Base-by-base conservation (phyloP, 306 rosid genomes). In the Ammopiptanthus mongolicus region DNA sequence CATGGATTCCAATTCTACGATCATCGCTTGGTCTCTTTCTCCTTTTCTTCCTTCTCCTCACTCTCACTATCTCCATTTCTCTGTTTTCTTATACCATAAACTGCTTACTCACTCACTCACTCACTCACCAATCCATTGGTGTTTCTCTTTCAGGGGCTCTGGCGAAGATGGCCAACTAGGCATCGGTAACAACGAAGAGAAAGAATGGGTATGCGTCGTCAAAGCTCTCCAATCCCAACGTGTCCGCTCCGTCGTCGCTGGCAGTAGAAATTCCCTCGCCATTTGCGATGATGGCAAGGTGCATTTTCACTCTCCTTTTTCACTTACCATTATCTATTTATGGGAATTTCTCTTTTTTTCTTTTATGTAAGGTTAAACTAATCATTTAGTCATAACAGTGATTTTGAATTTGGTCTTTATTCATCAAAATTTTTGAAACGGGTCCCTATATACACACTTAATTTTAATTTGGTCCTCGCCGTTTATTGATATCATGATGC, bases 141-240 rank as follows among this genome's bases (percentile, higher is more conserved):
- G 17, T 3, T 5, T 15, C 22, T 17, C 15, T 56, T 12, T 17
- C 89, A 93, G 99, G 98, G 99, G 99, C 21, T 90, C 99, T 0
- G 99, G 99, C 4, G 98, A 96, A 88, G 99, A 96, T 47, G 98
- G 99, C 0, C 99, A 92, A 76, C 63, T 96, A 29, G 99, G 99
- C 73, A 72, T 92, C 18, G 99, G 98, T 1, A 84, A 62, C 72
- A 80, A 91, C 77, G 98, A 92, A 36, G 99, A 96, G 28, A 90
- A 65, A 46, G 99, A 90, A 28, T 71, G 86, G 80, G 96, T 85
- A 3, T 90, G 87, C 80, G 75, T 65, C 21, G 77, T 92, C 74
- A 33, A 87, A 84, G 73, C 97, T 34, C 87, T 92, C 0, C 76
- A 82, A 8, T 77, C 88, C 9, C 81, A 48, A 1, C 82, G 68